Percentiles rank a stretch among this genome's conserved stretches.
These are phyloP conservation scores for Pholiota adiposa DNA, from an alignment of 1,284 basidiomycete species.

Conservation along the genomic window DNA sequence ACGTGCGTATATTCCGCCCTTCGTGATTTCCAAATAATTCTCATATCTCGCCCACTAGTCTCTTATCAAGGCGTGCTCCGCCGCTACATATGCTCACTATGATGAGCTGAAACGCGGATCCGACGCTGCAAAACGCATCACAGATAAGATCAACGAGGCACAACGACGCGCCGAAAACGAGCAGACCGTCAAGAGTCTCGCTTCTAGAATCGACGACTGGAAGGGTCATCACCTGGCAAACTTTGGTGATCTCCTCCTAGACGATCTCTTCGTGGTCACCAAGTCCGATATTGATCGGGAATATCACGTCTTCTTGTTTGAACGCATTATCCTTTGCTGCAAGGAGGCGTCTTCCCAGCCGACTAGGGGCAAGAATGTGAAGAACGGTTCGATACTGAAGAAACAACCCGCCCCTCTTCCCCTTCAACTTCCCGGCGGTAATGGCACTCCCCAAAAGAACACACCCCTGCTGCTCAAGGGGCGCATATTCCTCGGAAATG, in stretches of 20 bases:
- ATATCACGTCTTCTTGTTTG: conserved; percentile 98
- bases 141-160: conserved; percentile 96
- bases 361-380: conserved; percentile 62
- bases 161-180: conserved; percentile 87
- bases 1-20: conserved; percentile 53
- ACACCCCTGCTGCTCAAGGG: conserved; percentile 92
- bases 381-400: conserved; percentile 79
- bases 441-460: conserved; percentile 66
- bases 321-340: conserved; percentile 98
- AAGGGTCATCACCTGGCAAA: conserved; percentile 96
- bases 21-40: conserved; percentile 20
- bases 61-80: conserved; percentile 76
- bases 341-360: conserved; percentile 74
- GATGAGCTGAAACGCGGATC: conserved; percentile 87
- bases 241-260: conserved; percentile 92
- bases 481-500: conserved; percentile 96
- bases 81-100: conserved; percentile 71
- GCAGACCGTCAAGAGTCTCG: conserved; percentile 89
- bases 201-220: conserved; percentile 95
- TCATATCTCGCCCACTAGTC: conserved; percentile 47
- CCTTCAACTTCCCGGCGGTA: conserved; percentile 48
- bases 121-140: conserved; percentile 89
- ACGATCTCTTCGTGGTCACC: conserved; percentile 95
- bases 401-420: conserved; percentile 60
- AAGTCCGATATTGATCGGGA: conserved; percentile 97